Percentiles rank a stretch among this genome's conserved stretches.
These are phyloP conservation scores for Rhizopogon salebrosus DNA, from an alignment of 768 basidiomycete genomes.

Conservation along the genomic window DNA sequence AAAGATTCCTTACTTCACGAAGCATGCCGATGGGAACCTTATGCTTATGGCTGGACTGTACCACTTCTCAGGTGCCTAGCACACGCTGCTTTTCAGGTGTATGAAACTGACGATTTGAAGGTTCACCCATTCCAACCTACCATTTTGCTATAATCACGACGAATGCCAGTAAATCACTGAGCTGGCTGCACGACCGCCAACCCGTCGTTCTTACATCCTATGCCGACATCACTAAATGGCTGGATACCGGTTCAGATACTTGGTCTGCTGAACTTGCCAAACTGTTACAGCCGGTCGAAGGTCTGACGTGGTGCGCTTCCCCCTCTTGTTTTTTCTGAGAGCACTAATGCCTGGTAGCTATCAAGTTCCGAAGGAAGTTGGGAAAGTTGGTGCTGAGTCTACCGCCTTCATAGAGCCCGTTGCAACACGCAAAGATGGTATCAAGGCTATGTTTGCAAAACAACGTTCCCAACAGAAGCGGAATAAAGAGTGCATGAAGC, in stretches of 20 bases:
- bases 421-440: slow-evolving; percentile 76
- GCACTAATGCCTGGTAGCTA: slow-evolving; percentile 46
- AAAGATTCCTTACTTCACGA: slow-evolving; percentile 79
- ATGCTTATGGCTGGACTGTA: slow-evolving; percentile 90
- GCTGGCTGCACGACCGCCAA: slow-evolving; percentile 90
- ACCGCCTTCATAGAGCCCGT: slow-evolving; percentile 79
- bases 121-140: slow-evolving; percentile 53
- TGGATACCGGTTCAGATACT: slow-evolving; percentile 63
- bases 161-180: slow-evolving; percentile 56
- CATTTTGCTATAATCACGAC: slow-evolving; percentile 93
- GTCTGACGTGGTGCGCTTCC: slow-evolving; percentile 63
- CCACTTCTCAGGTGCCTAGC: slow-evolving; percentile 33
- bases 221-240: slow-evolving; percentile 66
- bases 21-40: slow-evolving; percentile 53
- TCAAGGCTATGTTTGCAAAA: slow-evolving; percentile 74
- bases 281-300: slow-evolving; percentile 58
- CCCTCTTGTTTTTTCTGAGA: not conserved
- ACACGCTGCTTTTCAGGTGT: not conserved
- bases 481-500: slow-evolving; percentile 15
- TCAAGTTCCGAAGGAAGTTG: slow-evolving; percentile 84
- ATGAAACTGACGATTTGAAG: slow-evolving; percentile 25
- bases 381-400: slow-evolving; percentile 84
- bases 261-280: slow-evolving; percentile 62
- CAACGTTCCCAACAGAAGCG: slow-evolving; percentile 34
- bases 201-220: slow-evolving; percentile 70